Percentiles rank a stretch among this genome's conserved stretches.
These are phyloP conservation scores for Neurospora sp. DNA, from an alignment of 495 filamentous ascomycete genomes.

Conservation along the genomic window DNA sequence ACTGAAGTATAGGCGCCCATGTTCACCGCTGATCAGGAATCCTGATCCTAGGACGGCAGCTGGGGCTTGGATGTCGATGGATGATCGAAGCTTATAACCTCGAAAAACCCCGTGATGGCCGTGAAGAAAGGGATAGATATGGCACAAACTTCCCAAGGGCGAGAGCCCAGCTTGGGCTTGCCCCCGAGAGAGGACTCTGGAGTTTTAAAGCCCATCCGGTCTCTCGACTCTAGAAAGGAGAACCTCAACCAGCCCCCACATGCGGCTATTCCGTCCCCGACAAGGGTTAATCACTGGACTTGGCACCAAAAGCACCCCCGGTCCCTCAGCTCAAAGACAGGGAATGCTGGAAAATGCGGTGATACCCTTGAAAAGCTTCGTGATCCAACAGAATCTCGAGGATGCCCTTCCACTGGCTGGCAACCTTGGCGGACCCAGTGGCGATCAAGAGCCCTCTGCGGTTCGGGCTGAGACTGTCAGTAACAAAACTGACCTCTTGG, in stretches of 20 bases:
- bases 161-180: not conserved
- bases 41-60: not conserved
- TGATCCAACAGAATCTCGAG: not conserved
- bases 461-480: not conserved
- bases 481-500: not conserved
- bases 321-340: not conserved
- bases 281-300: not conserved
- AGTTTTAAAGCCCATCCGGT: not conserved
- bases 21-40: not conserved
- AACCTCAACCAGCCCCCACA: not conserved
- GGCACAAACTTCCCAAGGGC: not conserved
- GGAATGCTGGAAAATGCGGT: not conserved
- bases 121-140: not conserved
- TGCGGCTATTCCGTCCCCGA: not conserved
- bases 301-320: not conserved
- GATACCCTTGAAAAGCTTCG: not conserved
- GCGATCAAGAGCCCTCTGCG: not conserved
- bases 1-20: slow-evolving; percentile 24
- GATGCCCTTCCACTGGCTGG: not conserved
- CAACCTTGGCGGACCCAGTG: not conserved
- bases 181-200: not conserved
- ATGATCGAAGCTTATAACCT: not conserved
- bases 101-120: not conserved
- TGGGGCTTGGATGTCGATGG: not conserved
- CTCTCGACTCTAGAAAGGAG: not conserved